These are phyloP conservation scores for Penicillium sp. DNA, from an alignment of 2,329 filamentous ascomycete species.

Conservation along the genomic window DNA sequence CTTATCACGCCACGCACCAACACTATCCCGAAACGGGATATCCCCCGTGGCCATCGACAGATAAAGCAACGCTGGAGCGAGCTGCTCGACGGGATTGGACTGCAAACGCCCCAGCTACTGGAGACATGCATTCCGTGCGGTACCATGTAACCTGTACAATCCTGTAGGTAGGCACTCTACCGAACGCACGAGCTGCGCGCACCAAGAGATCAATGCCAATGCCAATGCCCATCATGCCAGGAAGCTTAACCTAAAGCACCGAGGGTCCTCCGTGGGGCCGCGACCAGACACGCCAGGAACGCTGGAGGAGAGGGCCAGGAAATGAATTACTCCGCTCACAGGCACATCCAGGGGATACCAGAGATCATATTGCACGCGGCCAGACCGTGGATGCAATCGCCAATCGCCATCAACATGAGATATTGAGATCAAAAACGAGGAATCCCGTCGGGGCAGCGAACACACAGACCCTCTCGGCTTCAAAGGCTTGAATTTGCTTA, in stretches of 20 bases:
- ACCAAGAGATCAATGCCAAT: not conserved
- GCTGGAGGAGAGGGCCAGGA: not conserved
- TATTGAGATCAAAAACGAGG: not conserved
- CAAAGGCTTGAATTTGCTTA: constrained; percentile 9
- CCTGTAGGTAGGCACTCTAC: no score
- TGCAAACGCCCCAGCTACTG: not conserved
- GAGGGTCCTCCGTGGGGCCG: not conserved
- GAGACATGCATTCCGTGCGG: not conserved
- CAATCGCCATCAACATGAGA: not conserved
- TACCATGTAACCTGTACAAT: constrained; percentile 11
- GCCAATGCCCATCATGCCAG: not conserved
- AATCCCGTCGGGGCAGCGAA: constrained; percentile 5
- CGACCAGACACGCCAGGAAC: not conserved
- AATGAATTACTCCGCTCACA: not conserved
- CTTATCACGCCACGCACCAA: constrained; percentile 12
- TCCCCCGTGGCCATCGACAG: constrained; percentile 10
- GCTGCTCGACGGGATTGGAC: not conserved
- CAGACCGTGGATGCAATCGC: no score
- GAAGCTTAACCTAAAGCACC: constrained; percentile 10
- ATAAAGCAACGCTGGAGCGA: constrained; percentile 6
- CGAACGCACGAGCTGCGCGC: no score
- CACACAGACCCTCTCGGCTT: constrained; percentile 6
- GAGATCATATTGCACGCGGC: no score
- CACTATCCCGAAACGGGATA: constrained; percentile 3
- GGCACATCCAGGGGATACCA: no score